Conservation (phyloP, 208 protist genomes). For the Sergeia podlipaevii region DNA sequence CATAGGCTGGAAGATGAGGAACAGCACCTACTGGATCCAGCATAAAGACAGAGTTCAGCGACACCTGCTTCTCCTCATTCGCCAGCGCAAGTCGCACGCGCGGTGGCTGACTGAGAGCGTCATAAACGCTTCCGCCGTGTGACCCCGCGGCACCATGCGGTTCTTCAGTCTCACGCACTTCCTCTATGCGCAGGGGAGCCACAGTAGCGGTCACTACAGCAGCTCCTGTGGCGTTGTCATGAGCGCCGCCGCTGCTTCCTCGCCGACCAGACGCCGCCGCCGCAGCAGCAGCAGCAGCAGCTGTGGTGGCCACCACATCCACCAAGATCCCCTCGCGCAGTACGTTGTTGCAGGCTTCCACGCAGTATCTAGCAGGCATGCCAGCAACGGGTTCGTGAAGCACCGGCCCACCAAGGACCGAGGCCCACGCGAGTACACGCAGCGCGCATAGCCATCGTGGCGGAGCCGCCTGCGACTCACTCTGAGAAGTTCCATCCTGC, state of each 20-base stretch:
- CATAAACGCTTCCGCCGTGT: background rate
- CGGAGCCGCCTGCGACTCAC: background rate
- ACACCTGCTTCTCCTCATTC: background rate
- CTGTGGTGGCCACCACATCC: background rate
- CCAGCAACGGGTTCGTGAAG: slow-evolving; percentile 3
- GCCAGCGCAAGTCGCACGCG: no score
- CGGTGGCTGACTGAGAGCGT: background rate
- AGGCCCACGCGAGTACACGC: slow-evolving; percentile 21
- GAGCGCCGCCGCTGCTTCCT: background rate
- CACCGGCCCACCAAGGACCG: slow-evolving; percentile 26
- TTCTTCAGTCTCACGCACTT: no score
- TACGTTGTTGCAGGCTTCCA: background rate
- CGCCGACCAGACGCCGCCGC: background rate
- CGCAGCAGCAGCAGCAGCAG: background rate
- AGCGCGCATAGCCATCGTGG: slow-evolving; percentile 11
- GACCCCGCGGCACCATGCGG: slow-evolving; percentile 5
- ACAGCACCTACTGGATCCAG: background rate
- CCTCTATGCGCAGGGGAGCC: slow-evolving; percentile 10
- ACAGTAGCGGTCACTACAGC: slow-evolving; percentile 12
- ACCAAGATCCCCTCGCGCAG: slow-evolving; percentile 1
- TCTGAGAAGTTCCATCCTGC: background rate
- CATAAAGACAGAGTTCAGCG: slow-evolving; percentile 5
- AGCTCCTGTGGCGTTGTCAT: background rate
- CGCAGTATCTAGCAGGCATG: background rate
- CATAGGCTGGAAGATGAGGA: slow-evolving; percentile 17